Evolutionary conservation across 2,329 filamentous ascomycete species (phyloP), one percentile per base, ranked within the genome.

Genomic region (Colletotrichum lini): DNA sequence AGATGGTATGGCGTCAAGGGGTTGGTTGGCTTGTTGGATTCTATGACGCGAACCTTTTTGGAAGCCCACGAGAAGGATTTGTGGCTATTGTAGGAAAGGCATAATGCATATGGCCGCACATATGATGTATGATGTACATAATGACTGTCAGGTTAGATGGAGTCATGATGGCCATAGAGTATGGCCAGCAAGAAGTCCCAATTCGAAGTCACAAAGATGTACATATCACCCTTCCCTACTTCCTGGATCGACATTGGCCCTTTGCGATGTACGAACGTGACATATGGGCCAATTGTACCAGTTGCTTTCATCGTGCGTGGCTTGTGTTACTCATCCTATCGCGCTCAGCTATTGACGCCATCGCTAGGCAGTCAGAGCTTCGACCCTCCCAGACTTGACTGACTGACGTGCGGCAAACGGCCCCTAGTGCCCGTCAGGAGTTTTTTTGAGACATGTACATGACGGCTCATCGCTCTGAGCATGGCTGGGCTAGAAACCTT

Each of bases 91-190:
- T 62, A 72, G 57, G 70, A 70, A 71, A 64, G 53, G 53, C 65
- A 72, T 63, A 69, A 68, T 68, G 58, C 65, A 64, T 50, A 47
- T 45, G 62, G 69, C 69, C 42, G 45, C 64, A 63, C 42, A 72
- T 59, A 69, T 60, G 69, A 72, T 69, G 65, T 63, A 72, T 72
- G 67, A 72, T 62, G 50, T 65, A 62, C 67, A 72, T 70, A 66
- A 70, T 70, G 60, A 70, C 66, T 72, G 54, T 70, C 66, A 65
- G 66, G 42, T 65, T 70, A 70, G 65, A 71, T 53, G 44, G 65
- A 71, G 65, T 71, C 69, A 68, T 71, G 42, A 63, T 58, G 65
- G 65, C 58, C 53, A 54, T 16, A 64, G 7, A 58, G 40, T 23
- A 58, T 58, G 69, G 49, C 65, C 21, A 56, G 54, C 42, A 59